Percentiles rank a stretch among this genome's conserved stretches.
Evolutionary conservation across 2,329 filamentous ascomycete genomes (phyloP).

Genomic region (Colletotrichum chlorophyti): DNA sequence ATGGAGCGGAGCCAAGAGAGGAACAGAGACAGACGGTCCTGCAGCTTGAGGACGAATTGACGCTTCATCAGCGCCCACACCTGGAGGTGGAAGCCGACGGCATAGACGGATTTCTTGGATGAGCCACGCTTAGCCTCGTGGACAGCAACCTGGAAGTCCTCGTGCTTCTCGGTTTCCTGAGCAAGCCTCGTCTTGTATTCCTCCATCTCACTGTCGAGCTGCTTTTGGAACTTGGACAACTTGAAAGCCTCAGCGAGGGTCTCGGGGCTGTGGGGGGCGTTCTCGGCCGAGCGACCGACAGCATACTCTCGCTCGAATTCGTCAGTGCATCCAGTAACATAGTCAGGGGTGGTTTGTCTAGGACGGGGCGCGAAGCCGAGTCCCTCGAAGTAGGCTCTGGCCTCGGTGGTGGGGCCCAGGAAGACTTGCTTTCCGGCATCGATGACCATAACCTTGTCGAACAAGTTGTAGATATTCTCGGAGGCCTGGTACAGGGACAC

Average conservation of each 20-base stretch:
- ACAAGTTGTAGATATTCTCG: conserved; percentile 79
- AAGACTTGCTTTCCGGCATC: conserved; percentile 78
- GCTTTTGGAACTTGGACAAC: conserved; percentile 63
- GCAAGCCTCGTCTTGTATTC: conserved; percentile 70
- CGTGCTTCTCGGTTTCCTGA: conserved; percentile 70
- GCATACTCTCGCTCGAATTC: conserved; percentile 83
- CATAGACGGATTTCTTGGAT: conserved; percentile 80
- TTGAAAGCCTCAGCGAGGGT: conserved; percentile 74
- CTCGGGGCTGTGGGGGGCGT: conserved; percentile 73
- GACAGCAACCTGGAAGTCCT: conserved; percentile 80
- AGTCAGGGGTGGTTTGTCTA: conserved; percentile 82
- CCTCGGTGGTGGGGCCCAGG: conserved; percentile 73
- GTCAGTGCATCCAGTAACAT: conserved; percentile 82
- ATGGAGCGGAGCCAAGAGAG: conserved; percentile 75
- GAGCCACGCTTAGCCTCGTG: conserved; percentile 79
- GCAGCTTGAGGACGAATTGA: conserved; percentile 85
- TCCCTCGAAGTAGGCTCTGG: conserved; percentile 76
- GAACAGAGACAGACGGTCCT: conserved; percentile 79
- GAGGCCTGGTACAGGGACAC: conserved; percentile 88
- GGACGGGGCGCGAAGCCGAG: conserved; percentile 79
- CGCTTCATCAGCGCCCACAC: conserved; percentile 84
- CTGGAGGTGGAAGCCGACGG: conserved; percentile 82
- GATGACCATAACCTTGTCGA: conserved; percentile 86
- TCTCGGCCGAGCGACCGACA: conserved; percentile 66
- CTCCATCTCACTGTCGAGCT: conserved; percentile 70